These are phyloP conservation scores for Stevia rebaudiana DNA, from an alignment of 140 eudicot genomes.

Conservation along the genomic window DNA sequence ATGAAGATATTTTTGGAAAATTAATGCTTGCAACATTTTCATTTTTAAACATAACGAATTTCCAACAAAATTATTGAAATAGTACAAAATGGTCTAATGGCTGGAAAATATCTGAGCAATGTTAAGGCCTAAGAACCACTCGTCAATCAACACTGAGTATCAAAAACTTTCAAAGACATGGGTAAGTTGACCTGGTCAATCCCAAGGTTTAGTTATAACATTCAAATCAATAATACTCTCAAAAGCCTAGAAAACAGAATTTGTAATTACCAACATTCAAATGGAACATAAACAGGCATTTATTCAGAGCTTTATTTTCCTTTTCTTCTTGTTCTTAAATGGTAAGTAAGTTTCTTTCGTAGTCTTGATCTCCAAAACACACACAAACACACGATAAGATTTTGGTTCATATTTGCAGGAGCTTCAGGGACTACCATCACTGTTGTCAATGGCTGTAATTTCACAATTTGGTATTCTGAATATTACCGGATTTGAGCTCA, in stretches of 20 bases:
- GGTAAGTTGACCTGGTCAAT: not conserved
- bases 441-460: constrained; percentile 15
- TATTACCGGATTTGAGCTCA: constrained; percentile 17
- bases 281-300: not conserved
- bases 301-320: too few relatives aligned
- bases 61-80: too few relatives aligned
- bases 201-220: not conserved
- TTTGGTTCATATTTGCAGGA: constrained; percentile 7
- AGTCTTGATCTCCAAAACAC: not conserved
- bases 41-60: too few relatives aligned
- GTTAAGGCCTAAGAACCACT: too few relatives aligned
- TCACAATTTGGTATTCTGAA: constrained; percentile 8
- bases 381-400: not conserved
- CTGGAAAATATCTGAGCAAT: too few relatives aligned
- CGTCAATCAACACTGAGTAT: too few relatives aligned
- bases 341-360: too few relatives aligned
- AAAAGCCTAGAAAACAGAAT: not conserved
- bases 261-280: not conserved
- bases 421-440: constrained; percentile 12
- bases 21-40: too few relatives aligned
- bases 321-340: too few relatives aligned
- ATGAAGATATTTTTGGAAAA: too few relatives aligned
- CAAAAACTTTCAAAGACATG: not conserved
- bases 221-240: not conserved
- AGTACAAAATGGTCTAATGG: too few relatives aligned